Percentiles rank a stretch among this genome's conserved stretches.
phyloP scores from a whole-genome alignment of 129 eudicot genomes.

The Silybum marianum region DNA sequence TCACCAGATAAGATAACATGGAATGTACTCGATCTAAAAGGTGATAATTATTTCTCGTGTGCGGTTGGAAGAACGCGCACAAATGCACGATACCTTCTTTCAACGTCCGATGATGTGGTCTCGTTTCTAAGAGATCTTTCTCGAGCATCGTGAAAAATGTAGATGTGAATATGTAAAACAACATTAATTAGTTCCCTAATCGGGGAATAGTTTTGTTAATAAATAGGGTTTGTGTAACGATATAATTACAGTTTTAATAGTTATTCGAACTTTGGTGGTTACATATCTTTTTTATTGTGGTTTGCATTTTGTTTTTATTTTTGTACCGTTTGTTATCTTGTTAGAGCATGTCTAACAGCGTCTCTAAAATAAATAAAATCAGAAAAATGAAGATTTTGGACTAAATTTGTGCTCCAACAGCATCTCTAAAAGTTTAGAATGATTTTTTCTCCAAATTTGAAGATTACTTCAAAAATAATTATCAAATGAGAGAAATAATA shows the following conservation, averaged over 20 bases:
- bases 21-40: constrained; percentile 84
- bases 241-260: not conserved
- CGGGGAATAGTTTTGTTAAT: constrained; percentile 6
- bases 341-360: no score
- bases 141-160: constrained; percentile 35
- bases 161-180: constrained; percentile 4
- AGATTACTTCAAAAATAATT: no score
- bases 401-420: no score
- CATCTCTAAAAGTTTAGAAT: no score
- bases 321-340: not conserved
- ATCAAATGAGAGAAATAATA: no score
- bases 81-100: constrained; percentile 72
- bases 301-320: not conserved
- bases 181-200: not conserved
- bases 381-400: no score
- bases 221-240: not conserved
- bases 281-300: no score
- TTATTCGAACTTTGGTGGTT: not conserved
- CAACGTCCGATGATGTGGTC: constrained; percentile 72
- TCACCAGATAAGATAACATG: constrained; percentile 65
- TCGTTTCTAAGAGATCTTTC: constrained; percentile 66
- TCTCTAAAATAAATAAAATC: no score
- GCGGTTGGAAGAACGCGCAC: constrained; percentile 73
- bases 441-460: no score
- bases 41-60: constrained; percentile 86